These are phyloP conservation scores for Flaveria floridana DNA, from an alignment of 140 eudicot species.

Conservation along the genomic window DNA sequence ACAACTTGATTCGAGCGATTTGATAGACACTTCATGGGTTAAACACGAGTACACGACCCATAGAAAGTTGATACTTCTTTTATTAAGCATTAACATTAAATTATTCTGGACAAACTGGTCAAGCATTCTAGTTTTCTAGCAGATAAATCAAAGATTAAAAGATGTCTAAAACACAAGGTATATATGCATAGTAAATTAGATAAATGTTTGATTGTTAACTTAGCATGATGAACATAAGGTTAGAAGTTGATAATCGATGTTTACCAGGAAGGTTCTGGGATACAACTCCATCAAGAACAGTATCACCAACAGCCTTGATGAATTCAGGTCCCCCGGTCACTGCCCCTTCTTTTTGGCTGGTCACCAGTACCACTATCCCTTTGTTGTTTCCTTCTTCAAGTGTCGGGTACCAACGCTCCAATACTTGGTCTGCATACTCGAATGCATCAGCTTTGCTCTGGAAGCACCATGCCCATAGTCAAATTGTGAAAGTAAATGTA, in stretches of 20 bases:
- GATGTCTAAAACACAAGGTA: not conserved
- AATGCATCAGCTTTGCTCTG: conserved; percentile 99
- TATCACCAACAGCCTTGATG: conserved; percentile 86
- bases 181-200: not conserved
- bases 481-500: not conserved
- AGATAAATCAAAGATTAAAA: conserved; percentile 3
- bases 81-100: not conserved
- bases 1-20: not conserved
- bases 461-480: conserved; percentile 15
- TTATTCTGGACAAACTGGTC: not conserved
- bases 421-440: conserved; percentile 97
- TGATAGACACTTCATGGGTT: not conserved
- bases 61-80: not conserved
- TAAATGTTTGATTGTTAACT: not conserved
- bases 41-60: not conserved
- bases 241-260: not conserved
- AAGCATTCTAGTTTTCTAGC: not conserved
- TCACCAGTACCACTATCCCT: conserved; percentile 89
- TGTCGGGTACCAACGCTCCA: conserved; percentile 96
- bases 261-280: conserved; percentile 98
- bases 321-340: conserved; percentile 97
- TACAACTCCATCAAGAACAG: conserved; percentile 84
- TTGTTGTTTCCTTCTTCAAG: conserved; percentile 89
- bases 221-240: not conserved
- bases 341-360: conserved; percentile 99